Percentiles rank a stretch among this genome's conserved stretches.
Evolutionary conservation across 2,329 filamentous ascomycete species (phyloP).

Genomic region (Arthrobotrys iridis): DNA sequence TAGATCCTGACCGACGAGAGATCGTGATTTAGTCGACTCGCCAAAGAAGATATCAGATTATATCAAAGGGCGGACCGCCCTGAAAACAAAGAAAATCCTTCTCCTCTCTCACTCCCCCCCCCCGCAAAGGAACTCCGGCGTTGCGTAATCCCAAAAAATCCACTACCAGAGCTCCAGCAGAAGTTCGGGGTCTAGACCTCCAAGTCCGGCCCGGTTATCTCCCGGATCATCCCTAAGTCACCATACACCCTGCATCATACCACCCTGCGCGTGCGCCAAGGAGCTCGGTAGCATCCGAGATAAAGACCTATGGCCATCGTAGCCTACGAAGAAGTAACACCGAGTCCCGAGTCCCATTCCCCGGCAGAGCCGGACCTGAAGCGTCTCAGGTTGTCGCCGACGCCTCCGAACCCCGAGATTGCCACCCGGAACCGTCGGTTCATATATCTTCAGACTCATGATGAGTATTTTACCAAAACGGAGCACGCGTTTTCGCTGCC

Average conservation of each 20-base stretch:
- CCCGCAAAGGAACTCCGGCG: too few relatives aligned
- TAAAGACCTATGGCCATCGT: slow-evolving; percentile 21
- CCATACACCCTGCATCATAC: slow-evolving; percentile 20
- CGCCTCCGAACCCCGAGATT: slow-evolving; percentile 20
- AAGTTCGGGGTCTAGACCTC: too few relatives aligned
- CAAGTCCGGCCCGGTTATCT: slow-evolving; percentile 14
- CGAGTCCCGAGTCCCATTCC: neutral
- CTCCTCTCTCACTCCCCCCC: too few relatives aligned
- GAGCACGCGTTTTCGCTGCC: slow-evolving; percentile 50
- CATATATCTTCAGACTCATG: slow-evolving; percentile 47
- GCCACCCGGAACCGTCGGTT: slow-evolving; percentile 41
- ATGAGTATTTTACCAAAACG: slow-evolving; percentile 40
- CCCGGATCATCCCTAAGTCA: slow-evolving; percentile 21
- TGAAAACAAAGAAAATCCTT: slow-evolving; percentile 4
- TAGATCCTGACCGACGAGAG: slow-evolving; percentile 20
- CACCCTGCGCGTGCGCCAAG: neutral
- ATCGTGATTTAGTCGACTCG: slow-evolving; percentile 14
- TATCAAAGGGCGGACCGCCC: neutral
- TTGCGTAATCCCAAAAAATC: slow-evolving; percentile 1
- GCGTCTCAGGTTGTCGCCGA: slow-evolving; percentile 16
- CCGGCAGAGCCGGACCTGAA: slow-evolving; percentile 19
- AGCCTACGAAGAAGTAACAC: slow-evolving; percentile 23
- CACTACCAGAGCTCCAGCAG: neutral
- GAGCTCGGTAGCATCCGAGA: slow-evolving; percentile 19
- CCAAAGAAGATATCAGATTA: slow-evolving; percentile 10